Percentiles rank a stretch among this genome's conserved stretches.
These are phyloP conservation scores for Biancaea sappan DNA, from an alignment of 306 rosid species.

Conservation along the genomic window DNA sequence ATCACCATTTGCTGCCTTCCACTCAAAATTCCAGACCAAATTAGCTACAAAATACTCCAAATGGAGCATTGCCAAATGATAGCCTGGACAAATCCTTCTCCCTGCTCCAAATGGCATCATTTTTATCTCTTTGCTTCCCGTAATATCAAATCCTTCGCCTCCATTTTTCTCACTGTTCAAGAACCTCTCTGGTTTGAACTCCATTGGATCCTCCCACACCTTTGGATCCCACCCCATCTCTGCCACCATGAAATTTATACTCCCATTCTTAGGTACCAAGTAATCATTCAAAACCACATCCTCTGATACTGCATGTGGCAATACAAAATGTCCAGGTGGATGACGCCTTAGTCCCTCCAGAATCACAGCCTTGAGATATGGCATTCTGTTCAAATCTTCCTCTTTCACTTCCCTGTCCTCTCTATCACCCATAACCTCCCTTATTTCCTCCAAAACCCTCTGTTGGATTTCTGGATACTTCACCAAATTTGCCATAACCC, in stretches of 20 bases:
- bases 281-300: background rate
- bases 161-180: background rate
- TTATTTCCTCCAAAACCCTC: background rate
- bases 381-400: background rate
- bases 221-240: conserved; percentile 20
- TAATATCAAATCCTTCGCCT: background rate
- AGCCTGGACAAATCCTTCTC: background rate
- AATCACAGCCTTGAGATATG: conserved; percentile 6
- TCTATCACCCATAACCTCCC: background rate
- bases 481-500: conserved; percentile 14
- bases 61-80: background rate
- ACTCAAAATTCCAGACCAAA: background rate
- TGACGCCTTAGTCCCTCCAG: conserved; percentile 9
- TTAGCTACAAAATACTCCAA: background rate
- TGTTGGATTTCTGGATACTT: background rate
- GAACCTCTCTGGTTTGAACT: conserved; percentile 1
- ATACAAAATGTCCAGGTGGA: background rate
- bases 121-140: background rate
- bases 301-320: background rate
- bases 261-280: background rate
- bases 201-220: conserved; percentile 17
- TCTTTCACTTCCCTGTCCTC: background rate
- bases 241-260: background rate
- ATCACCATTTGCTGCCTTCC: background rate
- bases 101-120: conserved; percentile 1